Evolutionary conservation across 2,329 filamentous ascomycete species (phyloP), one percentile per base, ranked within the genome.

Genomic region (Pestalotiopsis sp.): DNA sequence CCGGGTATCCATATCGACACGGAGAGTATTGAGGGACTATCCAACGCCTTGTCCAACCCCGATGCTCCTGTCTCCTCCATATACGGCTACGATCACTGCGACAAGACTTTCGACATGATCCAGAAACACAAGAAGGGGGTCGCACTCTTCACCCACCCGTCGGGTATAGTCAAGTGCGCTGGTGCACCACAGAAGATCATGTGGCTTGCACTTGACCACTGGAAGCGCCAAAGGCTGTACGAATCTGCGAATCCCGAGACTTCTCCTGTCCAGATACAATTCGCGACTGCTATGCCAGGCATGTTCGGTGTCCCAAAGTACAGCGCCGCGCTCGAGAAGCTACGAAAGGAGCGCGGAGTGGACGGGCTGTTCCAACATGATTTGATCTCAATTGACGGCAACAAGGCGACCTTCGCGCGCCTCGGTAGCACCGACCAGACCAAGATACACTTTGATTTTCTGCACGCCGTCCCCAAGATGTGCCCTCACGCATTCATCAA

Each of bases 291-390:
- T 12, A 72, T 70, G 20, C 67, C 77, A 3, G 76, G 72, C 49
- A 81, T 81, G 79, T 81, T 81, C 61, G 79, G 76, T 14, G 80
- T 81, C 38, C 78, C 79, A 3, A 81, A 81, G 67, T 81, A 81
- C 68, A 74, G 74, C 1, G 74, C 77, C 62, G 78, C 74, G 5
- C 74, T 81, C 1, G 79, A 81, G 49, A 65, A 73, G 6, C 70
- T 81, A 23, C 78, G 79, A 20, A 74, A 74, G 67, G 71, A 80
- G 67, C 77, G 80, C 49, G 71, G 75, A 27, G 80, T 81, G 17
- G 76, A 80, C 68, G 80, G 78, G 12, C 71, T 81, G 23, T 81
- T 81, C 73, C 80, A 81, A 67, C 79, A 81, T 68, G 78, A 81
- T 68, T 74, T 81, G 2, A 71, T 81, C 9, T 76, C 81, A 67